Evolutionary conservation across 129 eudicot genomes (phyloP).

Genomic region (Smallanthus sonchifolius): DNA sequence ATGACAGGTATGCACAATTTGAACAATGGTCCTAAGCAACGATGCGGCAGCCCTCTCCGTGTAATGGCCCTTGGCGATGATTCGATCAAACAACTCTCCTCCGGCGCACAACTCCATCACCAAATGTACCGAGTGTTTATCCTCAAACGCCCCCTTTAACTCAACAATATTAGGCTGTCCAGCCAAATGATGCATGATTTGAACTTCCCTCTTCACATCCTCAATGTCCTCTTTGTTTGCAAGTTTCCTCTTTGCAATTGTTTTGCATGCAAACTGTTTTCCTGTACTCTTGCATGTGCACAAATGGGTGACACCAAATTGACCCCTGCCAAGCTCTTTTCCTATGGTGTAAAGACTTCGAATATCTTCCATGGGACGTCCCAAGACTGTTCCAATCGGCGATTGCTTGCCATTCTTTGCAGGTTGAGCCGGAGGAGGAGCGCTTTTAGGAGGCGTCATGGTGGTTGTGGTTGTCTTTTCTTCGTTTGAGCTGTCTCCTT

Average conservation of each 20-base stretch:
- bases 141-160: conserved; percentile 86
- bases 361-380: conserved; percentile 85
- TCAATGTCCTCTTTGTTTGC: conserved; percentile 83
- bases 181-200: conserved; percentile 81
- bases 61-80: conserved; percentile 79
- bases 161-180: conserved; percentile 80
- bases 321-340: conserved; percentile 85
- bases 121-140: conserved; percentile 80
- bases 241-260: conserved; percentile 80
- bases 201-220: conserved; percentile 88
- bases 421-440: conserved; percentile 32
- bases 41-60: conserved; percentile 87
- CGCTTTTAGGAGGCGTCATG: background rate
- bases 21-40: conserved; percentile 73
- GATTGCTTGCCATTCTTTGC: conserved; percentile 40
- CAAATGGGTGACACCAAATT: conserved; percentile 75
- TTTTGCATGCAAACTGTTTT: conserved; percentile 73
- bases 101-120: conserved; percentile 95
- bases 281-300: conserved; percentile 62
- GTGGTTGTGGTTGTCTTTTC: conserved; percentile 14
- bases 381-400: conserved; percentile 61
- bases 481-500: conserved; percentile 13
- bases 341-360: conserved; percentile 53
- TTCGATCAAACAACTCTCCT: conserved; percentile 83
- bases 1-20: conserved; percentile 84